A percentile compares a stretch with the other conserved stretches of the same genome.
Evolutionary conservation across 257 asterid genomes (phyloP).

Genomic region (Lycium ferocissimum): DNA sequence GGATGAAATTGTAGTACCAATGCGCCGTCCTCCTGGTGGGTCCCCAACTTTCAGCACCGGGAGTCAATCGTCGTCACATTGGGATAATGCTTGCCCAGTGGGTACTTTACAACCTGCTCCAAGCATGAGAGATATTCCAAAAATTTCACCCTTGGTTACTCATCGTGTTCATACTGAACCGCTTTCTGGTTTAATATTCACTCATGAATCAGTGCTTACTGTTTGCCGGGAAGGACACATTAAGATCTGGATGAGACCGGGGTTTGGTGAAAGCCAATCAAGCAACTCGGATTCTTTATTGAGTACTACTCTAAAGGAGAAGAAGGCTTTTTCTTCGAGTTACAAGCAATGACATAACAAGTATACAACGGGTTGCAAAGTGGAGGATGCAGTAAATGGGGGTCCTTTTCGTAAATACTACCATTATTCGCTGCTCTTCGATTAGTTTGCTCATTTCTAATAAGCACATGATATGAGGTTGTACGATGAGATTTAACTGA

Average conservation of each 20-base stretch:
- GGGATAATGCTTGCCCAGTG: constrained; percentile 81
- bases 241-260: constrained; percentile 93
- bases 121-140: constrained; percentile 84
- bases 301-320: constrained; percentile 65
- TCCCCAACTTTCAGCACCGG: constrained; percentile 91
- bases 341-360: constrained; percentile 56
- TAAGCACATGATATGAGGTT: constrained; percentile 39
- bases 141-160: constrained; percentile 79
- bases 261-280: constrained; percentile 60
- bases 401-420: constrained; percentile 16
- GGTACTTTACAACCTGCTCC: constrained; percentile 91
- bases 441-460: constrained; percentile 40
- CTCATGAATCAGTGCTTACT: constrained; percentile 83
- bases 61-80: constrained; percentile 89
- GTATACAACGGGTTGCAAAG: constrained; percentile 13
- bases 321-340: constrained; percentile 53
- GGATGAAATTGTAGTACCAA: constrained; percentile 96
- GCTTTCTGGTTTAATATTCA: constrained; percentile 82
- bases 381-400: background rate
- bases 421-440: constrained; percentile 34
- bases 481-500: constrained; percentile 58
- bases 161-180: constrained; percentile 97
- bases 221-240: constrained; percentile 93
- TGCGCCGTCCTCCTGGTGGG: constrained; percentile 90
- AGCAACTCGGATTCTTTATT: constrained; percentile 61